phyloP scores from a whole-genome alignment of 495 filamentous ascomycete genomes.

The Neurospora sp. region DNA sequence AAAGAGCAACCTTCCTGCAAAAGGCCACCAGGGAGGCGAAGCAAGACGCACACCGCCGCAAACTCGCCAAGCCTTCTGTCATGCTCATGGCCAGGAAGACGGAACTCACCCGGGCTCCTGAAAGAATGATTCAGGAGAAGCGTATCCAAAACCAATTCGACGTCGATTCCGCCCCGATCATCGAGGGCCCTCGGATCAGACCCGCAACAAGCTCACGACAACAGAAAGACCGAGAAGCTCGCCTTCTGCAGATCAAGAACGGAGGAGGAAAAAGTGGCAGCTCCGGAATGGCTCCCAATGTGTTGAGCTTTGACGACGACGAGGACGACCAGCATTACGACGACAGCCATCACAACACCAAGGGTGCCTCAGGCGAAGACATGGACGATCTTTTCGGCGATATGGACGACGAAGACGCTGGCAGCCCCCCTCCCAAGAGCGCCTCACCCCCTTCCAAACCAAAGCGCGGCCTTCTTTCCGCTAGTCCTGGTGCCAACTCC shows the following conservation, averaged over 20 bases:
- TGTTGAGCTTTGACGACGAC: conserved; percentile 16
- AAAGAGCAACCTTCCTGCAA: conserved; percentile 8
- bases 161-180: neutral
- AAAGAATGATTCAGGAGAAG: conserved; percentile 25
- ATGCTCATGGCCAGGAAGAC: conserved; percentile 10
- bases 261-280: neutral
- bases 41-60: conserved; percentile 7
- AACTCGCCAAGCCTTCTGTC: conserved; percentile 15
- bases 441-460: neutral
- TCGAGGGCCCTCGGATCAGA: conserved; percentile 1
- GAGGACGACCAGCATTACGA: conserved; percentile 1
- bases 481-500: conserved; percentile 11
- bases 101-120: conserved; percentile 27
- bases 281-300: neutral
- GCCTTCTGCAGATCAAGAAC: conserved; percentile 19
- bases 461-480: conserved; percentile 7
- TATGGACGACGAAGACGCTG: neutral
- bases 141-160: conserved; percentile 20
- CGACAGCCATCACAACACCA: neutral
- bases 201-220: neutral
- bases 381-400: conserved; percentile 12
- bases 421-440: neutral
- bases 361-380: neutral
- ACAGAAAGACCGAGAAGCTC: conserved; percentile 13
- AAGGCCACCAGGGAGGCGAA: conserved; percentile 7